These are phyloP conservation scores for Cladorrhinum samala DNA, from an alignment of 495 filamentous ascomycete genomes.

Conservation along the genomic window DNA sequence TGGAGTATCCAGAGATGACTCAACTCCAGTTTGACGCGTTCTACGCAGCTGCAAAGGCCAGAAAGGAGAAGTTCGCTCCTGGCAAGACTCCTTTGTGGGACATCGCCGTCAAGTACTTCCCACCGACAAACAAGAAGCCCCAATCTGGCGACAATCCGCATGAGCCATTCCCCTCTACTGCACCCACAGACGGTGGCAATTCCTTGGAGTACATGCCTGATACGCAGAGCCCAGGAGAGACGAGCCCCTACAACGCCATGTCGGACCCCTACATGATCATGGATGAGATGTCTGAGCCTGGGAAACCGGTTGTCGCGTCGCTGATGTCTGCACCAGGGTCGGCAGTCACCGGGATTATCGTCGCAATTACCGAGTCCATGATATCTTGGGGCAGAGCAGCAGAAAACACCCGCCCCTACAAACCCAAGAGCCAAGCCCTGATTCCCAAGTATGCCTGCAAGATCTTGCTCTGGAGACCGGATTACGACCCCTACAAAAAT, in stretches of 20 bases:
- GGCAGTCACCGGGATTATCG: conserved; percentile 43
- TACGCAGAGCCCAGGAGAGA: too few relatives aligned
- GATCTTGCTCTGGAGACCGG: conserved; percentile 63
- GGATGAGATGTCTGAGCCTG: conserved; percentile 10
- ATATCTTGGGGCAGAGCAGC: conserved; percentile 69
- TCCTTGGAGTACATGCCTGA: too few relatives aligned
- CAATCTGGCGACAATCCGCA: background rate
- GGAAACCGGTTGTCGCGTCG: conserved; percentile 24
- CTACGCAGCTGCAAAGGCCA: conserved; percentile 31
- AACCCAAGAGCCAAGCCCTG: conserved; percentile 52
- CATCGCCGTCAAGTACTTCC: conserved; percentile 44
- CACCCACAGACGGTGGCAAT: conserved; percentile 17
- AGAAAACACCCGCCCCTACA: conserved; percentile 56
- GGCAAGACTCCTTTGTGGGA: conserved; percentile 39
- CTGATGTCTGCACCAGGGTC: conserved; percentile 42
- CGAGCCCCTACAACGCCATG: conserved; percentile 2
- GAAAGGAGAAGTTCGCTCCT: conserved; percentile 42
- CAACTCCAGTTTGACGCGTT: conserved; percentile 43
- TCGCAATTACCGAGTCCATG: conserved; percentile 57
- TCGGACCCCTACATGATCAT: conserved; percentile 13
- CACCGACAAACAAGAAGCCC: conserved; percentile 21
- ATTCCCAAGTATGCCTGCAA: conserved; percentile 79
- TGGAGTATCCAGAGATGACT: conserved; percentile 50
- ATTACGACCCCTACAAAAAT: conserved; percentile 44
- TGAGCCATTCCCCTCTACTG: conserved; percentile 5